These are phyloP conservation scores for Haplographium delicatum DNA, from an alignment of 495 filamentous ascomycete genomes.

Conservation along the genomic window DNA sequence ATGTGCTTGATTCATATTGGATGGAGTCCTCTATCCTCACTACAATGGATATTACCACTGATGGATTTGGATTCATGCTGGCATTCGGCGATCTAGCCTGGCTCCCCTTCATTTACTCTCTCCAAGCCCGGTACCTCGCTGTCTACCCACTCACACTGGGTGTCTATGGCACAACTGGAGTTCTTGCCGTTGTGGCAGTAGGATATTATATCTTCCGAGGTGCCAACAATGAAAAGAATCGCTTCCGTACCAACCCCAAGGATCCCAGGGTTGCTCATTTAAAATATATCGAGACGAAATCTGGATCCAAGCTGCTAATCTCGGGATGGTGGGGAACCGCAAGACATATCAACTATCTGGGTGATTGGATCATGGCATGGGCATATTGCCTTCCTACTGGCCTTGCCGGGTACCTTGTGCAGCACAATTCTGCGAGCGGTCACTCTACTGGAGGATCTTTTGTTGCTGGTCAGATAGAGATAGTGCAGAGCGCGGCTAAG, in stretches of 20 bases:
- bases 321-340: conserved; percentile 94
- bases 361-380: conserved; percentile 94
- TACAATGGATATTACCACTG: conserved; percentile 91
- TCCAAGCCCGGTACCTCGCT: conserved; percentile 85
- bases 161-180: conserved; percentile 49
- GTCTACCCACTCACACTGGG: conserved; percentile 77
- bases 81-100: conserved; percentile 90
- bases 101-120: conserved; percentile 85
- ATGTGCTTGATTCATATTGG: conserved; percentile 80
- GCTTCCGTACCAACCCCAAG: conserved; percentile 81
- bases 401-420: conserved; percentile 68
- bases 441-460: conserved; percentile 46
- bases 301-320: conserved; percentile 72
- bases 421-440: conserved; percentile 45
- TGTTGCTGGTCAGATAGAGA: conserved; percentile 31
- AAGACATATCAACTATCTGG: conserved; percentile 96
- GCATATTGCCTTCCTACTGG: conserved; percentile 88
- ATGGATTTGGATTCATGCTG: conserved; percentile 98
- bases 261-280: conserved; percentile 78
- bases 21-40: conserved; percentile 92
- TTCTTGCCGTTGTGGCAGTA: conserved; percentile 56
- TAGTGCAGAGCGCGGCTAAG: conserved; percentile 64
- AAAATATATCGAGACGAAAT: conserved; percentile 80
- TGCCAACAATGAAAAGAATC: conserved; percentile 90
- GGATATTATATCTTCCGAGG: conserved; percentile 90